A percentile compares a stretch with the other conserved stretches of the same genome.
Evolutionary conservation across 352 stramenopile genomes (phyloP).

Genomic region (Phytophthora aleatoria): DNA sequence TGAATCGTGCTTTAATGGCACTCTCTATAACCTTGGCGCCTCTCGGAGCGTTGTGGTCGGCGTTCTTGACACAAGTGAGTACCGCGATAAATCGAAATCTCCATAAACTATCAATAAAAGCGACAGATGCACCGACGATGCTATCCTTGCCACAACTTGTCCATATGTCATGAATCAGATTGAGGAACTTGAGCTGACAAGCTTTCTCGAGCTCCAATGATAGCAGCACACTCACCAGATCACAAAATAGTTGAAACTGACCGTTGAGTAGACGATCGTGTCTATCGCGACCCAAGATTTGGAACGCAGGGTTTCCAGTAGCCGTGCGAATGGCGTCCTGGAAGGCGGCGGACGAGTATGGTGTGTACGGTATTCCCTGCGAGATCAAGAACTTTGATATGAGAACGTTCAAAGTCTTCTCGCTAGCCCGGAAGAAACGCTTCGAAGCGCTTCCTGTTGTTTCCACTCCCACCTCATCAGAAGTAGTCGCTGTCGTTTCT

Average conservation of each 20-base stretch:
- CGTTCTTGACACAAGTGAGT: no score
- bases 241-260: slow-evolving; percentile 9
- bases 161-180: no score
- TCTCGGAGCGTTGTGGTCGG: no score
- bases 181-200: slow-evolving; percentile 1
- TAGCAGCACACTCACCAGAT: slow-evolving; percentile 1
- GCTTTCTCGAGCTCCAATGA: neutral
- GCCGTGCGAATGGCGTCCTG: neutral
- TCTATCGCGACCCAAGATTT: neutral
- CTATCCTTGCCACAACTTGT: no score
- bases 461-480: neutral
- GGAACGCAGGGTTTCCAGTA: neutral
- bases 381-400: slow-evolving; percentile 10
- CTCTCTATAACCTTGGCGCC: no score
- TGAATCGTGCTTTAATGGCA: no score
- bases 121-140: no score
- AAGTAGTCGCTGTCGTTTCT: neutral
- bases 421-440: slow-evolving; percentile 6
- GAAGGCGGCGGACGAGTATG: neutral
- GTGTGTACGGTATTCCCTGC: neutral
- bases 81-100: no score
- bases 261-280: slow-evolving; percentile 6
- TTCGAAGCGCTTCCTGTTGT: neutral
- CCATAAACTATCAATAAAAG: no score
- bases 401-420: slow-evolving; percentile 8